phyloP scores from a whole-genome alignment of 1,139 yeast species.

The Geotrichum klebahnii region DNA sequence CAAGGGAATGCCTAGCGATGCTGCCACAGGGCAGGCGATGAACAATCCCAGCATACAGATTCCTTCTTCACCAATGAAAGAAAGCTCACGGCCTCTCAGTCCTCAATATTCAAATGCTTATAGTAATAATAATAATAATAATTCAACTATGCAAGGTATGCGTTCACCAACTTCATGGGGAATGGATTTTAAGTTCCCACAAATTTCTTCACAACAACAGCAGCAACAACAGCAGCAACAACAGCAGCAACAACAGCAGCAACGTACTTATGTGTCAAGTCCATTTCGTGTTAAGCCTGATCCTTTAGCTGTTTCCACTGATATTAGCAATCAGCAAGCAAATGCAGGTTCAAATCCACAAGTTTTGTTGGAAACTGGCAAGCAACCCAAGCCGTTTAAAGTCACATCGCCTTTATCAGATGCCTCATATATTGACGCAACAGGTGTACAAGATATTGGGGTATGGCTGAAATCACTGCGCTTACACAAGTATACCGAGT shows the following conservation, averaged over 20 bases:
- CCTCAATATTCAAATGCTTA: neutral
- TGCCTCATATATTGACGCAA: constrained; percentile 48
- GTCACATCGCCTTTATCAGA: too few relatives aligned
- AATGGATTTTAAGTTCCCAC: constrained; percentile 2
- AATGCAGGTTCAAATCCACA: too few relatives aligned
- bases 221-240: constrained; percentile 13
- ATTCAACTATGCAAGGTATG: neutral
- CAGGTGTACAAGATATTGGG: constrained; percentile 72
- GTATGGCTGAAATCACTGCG: constrained; percentile 88
- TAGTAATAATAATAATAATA: too few relatives aligned
- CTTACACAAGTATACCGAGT: constrained; percentile 88
- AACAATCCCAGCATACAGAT: constrained; percentile 16
- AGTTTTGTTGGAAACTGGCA: too few relatives aligned
- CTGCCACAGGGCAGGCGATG: constrained; percentile 26
- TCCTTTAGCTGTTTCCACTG: too few relatives aligned
- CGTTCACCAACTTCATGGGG: constrained; percentile 2
- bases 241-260: constrained; percentile 3
- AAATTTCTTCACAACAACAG: neutral
- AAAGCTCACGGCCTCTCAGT: constrained; percentile 1
- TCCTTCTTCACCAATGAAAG: neutral
- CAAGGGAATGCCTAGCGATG: constrained; percentile 33
- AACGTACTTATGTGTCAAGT: constrained; percentile 1
- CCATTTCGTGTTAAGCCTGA: neutral
- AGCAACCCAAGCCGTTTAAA: too few relatives aligned
- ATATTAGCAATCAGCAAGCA: neutral